These are phyloP conservation scores for Stagonosporopsis tanaceti DNA, from an alignment of 2,329 filamentous ascomycete genomes.

Conservation along the genomic window DNA sequence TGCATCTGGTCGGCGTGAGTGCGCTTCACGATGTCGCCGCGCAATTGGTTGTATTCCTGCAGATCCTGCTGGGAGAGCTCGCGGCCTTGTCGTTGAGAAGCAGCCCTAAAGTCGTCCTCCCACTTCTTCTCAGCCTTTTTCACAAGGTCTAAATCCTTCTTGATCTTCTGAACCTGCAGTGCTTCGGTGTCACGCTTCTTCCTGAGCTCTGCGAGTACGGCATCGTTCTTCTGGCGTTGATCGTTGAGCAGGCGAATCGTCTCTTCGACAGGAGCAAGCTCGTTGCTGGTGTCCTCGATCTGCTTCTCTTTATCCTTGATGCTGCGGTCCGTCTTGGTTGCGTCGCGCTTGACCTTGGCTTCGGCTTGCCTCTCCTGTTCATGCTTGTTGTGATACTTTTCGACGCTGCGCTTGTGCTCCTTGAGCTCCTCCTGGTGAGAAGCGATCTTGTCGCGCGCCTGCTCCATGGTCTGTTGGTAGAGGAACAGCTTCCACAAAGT, in stretches of 20 bases:
- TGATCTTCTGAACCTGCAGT: slow-evolving; percentile 72
- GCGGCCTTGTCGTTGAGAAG: slow-evolving; percentile 84
- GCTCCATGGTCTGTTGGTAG: slow-evolving; percentile 91
- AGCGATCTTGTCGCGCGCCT: slow-evolving; percentile 87
- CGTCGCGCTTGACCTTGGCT: slow-evolving; percentile 75
- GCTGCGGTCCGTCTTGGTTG: slow-evolving; percentile 80
- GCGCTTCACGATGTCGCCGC: slow-evolving; percentile 83
- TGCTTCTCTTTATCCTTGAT: slow-evolving; percentile 88
- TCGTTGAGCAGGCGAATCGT: slow-evolving; percentile 80
- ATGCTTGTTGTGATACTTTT: slow-evolving; percentile 80
- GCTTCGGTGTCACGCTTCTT: slow-evolving; percentile 80
- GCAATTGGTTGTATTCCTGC: slow-evolving; percentile 86
- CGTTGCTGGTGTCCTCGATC: slow-evolving; percentile 85
- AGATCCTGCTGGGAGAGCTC: slow-evolving; percentile 86
- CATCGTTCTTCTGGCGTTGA: slow-evolving; percentile 73
- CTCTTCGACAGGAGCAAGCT: slow-evolving; percentile 87
- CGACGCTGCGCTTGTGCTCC: slow-evolving; percentile 86
- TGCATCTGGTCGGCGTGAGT: slow-evolving; percentile 82
- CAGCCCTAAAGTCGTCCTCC: slow-evolving; percentile 85
- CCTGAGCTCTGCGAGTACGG: slow-evolving; percentile 72
- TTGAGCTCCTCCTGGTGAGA: slow-evolving; percentile 95
- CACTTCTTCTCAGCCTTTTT: slow-evolving; percentile 89
- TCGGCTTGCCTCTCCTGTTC: slow-evolving; percentile 87
- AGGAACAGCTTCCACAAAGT: slow-evolving; percentile 97
- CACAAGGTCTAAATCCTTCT: slow-evolving; percentile 83